Evolutionary conservation across 1,284 basidiomycete genomes (phyloP).

Genomic region (Apiotrichum montevideense): DNA sequence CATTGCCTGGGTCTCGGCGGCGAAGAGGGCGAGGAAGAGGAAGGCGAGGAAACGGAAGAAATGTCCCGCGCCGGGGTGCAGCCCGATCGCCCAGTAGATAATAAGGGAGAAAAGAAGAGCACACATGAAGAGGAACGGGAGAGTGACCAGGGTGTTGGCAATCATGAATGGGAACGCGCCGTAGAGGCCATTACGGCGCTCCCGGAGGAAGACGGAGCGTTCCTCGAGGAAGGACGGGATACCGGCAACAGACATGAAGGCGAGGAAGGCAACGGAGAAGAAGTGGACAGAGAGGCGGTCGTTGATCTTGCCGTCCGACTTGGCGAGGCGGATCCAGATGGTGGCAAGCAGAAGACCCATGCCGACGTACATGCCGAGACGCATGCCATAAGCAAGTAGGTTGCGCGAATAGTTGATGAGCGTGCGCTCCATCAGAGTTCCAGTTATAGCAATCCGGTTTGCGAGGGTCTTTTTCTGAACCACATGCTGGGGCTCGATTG

Average conservation of each 20-base stretch:
- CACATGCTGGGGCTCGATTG: no score
- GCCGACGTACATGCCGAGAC: constrained; percentile 57
- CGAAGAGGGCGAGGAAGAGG: constrained; percentile 56
- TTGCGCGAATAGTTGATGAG: constrained; percentile 35
- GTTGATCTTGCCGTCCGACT: constrained; percentile 40
- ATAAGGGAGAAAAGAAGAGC: constrained; percentile 28
- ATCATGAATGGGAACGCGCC: constrained; percentile 32
- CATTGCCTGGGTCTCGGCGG: constrained; percentile 55
- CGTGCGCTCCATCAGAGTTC: constrained; percentile 14
- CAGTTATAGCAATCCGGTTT: constrained; percentile 3
- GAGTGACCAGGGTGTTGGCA: constrained; percentile 38
- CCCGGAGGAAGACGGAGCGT: constrained; percentile 43
- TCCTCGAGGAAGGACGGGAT: constrained; percentile 46
- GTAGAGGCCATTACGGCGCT: constrained; percentile 35
- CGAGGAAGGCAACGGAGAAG: constrained; percentile 58
- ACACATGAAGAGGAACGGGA: constrained; percentile 46
- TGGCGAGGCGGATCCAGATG: constrained; percentile 56
- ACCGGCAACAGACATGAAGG: constrained; percentile 51
- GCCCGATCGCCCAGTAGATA: constrained; percentile 24
- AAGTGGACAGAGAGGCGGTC: constrained; percentile 47
- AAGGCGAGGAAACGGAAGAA: constrained; percentile 58
- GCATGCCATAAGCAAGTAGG: constrained; percentile 58
- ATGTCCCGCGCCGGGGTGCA: constrained; percentile 19
- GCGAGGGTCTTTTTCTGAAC: constrained; percentile 1
- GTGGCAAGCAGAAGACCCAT: constrained; percentile 57